These are phyloP conservation scores for Colletotrichum neosansevieriae DNA, from an alignment of 2,329 filamentous ascomycete genomes.

Conservation along the genomic window DNA sequence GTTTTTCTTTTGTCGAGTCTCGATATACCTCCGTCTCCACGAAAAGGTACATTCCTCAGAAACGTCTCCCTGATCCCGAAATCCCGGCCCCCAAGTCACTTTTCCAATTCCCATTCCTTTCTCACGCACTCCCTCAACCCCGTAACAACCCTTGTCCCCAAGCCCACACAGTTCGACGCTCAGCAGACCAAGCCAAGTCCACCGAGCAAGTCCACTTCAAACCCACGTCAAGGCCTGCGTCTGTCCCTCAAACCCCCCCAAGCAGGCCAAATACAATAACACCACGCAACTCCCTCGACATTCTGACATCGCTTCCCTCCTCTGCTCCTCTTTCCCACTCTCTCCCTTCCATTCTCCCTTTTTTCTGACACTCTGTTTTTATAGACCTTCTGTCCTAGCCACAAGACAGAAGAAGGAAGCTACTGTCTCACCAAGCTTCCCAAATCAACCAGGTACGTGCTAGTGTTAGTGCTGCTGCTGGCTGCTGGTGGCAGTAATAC, in stretches of 20 bases:
- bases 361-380: constrained; percentile 31
- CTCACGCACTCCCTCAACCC: constrained; percentile 27
- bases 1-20: constrained; percentile 19
- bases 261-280: constrained; percentile 35
- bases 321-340: constrained; percentile 33
- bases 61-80: constrained; percentile 22
- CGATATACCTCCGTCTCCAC: constrained; percentile 36
- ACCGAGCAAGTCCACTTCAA: background rate
- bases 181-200: constrained; percentile 12
- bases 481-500: background rate
- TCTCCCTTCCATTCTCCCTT: constrained; percentile 39
- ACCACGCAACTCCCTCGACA: constrained; percentile 22
- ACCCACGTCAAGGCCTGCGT: too few species aligned
- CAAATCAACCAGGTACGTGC: constrained; percentile 31
- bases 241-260: too few species aligned
- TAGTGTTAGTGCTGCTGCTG: background rate
- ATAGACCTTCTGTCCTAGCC: constrained; percentile 37
- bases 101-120: constrained; percentile 3
- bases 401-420: constrained; percentile 38
- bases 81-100: constrained; percentile 21
- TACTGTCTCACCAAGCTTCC: constrained; percentile 32
- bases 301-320: background rate
- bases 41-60: constrained; percentile 31
- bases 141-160: constrained; percentile 31
- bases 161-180: constrained; percentile 8